Conservation (phyloP, 495 filamentous ascomycete genomes). For the Sordaria brevicollis region DNA sequence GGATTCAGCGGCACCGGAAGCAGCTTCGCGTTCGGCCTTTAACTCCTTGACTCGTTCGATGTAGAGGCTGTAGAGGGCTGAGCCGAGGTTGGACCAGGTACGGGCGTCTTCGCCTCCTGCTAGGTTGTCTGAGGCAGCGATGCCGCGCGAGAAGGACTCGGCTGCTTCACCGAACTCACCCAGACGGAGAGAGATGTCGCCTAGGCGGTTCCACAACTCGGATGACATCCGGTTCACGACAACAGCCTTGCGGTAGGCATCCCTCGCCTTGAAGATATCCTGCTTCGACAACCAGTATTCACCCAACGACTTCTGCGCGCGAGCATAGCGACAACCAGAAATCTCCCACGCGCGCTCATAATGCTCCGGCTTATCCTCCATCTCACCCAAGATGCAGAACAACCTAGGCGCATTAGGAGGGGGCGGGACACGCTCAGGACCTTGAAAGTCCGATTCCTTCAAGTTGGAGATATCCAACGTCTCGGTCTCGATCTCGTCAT, state of each 20-base stretch:
- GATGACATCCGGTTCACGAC: slow-evolving; percentile 71
- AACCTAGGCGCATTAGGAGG: slow-evolving; percentile 78
- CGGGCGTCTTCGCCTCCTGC: slow-evolving; percentile 83
- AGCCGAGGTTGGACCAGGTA: slow-evolving; percentile 90
- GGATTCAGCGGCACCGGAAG: slow-evolving; percentile 14
- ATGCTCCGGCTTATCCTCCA: slow-evolving; percentile 59
- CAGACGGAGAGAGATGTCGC: slow-evolving; percentile 74
- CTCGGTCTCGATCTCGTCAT: slow-evolving; percentile 41
- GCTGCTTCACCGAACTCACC: slow-evolving; percentile 68
- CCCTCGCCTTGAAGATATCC: slow-evolving; percentile 57
- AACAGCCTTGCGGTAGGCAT: slow-evolving; percentile 67
- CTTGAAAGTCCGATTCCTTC: slow-evolving; percentile 41
- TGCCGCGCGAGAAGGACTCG: slow-evolving; percentile 72
- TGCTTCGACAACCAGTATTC: slow-evolving; percentile 58
- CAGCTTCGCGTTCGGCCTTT: slow-evolving; percentile 19
- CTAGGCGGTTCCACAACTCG: slow-evolving; percentile 77
- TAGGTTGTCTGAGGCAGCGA: slow-evolving; percentile 40
- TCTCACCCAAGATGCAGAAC: slow-evolving; percentile 89
- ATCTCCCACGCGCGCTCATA: slow-evolving; percentile 88
- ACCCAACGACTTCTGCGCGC: slow-evolving; percentile 80
- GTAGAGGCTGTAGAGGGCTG: slow-evolving; percentile 48
- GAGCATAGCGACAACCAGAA: slow-evolving; percentile 66
- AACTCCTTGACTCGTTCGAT: slow-evolving; percentile 31
- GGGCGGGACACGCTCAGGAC: slow-evolving; percentile 53
- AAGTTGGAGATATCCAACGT: slow-evolving; percentile 39